These are phyloP conservation scores for Xylariaceae sp. DNA, from an alignment of 2,329 filamentous ascomycete genomes.

Conservation along the genomic window DNA sequence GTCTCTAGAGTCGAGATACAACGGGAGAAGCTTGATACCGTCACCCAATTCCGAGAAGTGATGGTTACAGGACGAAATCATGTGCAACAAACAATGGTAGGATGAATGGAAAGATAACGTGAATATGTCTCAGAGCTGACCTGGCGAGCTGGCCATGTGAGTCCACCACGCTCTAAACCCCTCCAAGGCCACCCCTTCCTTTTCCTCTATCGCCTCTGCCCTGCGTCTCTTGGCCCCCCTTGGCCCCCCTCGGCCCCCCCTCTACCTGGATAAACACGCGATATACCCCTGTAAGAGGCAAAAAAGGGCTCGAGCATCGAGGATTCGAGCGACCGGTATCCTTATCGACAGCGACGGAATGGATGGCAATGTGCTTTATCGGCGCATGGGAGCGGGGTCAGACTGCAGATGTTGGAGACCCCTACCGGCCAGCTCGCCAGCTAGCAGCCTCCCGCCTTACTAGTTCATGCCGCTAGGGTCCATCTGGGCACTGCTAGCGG, in stretches of 20 bases:
- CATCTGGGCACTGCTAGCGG: not conserved
- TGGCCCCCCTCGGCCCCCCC: too few species aligned
- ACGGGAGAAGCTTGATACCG: too few species aligned
- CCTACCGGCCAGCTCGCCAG: not conserved
- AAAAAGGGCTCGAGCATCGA: too few species aligned
- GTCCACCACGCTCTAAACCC: constrained; percentile 7
- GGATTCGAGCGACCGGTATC: not conserved
- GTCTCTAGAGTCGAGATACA: too few species aligned
- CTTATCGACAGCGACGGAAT: constrained; percentile 13
- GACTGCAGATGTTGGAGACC: constrained; percentile 7
- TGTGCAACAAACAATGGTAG: too few species aligned
- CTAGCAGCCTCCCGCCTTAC: not conserved
- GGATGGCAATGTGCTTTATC: not conserved
- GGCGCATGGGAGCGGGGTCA: constrained; percentile 2
- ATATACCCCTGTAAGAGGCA: too few species aligned
- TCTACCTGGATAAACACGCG: too few species aligned
- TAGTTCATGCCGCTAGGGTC: not conserved
- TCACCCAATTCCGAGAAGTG: too few species aligned
- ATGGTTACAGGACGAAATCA: too few species aligned
- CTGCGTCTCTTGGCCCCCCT: too few species aligned
- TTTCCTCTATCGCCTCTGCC: constrained; percentile 13
- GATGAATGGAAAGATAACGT: too few species aligned
- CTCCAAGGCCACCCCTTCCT: too few species aligned
- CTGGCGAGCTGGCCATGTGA: constrained; percentile 30
- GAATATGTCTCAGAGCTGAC: constrained; percentile 25